Base-by-base conservation (phyloP, 352 stramenopile species). In the Globisporangium irregulare region DNA sequence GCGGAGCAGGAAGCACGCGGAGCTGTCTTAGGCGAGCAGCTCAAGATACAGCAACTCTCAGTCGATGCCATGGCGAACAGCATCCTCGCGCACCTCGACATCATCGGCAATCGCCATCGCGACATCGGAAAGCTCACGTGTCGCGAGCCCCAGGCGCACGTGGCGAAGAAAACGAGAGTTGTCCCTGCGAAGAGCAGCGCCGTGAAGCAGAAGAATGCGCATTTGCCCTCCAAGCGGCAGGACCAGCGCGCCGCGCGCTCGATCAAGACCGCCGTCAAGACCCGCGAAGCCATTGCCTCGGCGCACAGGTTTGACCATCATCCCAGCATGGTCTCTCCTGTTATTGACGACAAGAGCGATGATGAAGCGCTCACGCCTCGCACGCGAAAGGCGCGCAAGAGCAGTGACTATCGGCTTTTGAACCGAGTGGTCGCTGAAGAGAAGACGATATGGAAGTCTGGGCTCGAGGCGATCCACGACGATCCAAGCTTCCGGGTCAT, bases 51-150 rank as follows among this genome's bases (percentile, higher is more conserved):
- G 8, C 7, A 32, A 10, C 67, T 71, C 10, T 64, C 53, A 1
- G 38, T 69, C 0, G 82, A 88, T 22, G 69, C 53, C 3, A 78
- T 90, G 59, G 81, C 77, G 5, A 79, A 76, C 51, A 77, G 74
- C 25, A 77, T 92, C 41, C 67, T 89, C n/a, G 55, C 70, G 3
- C 73, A 88, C 36, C 67, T 92, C 43, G 84, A 80, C 38, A 89
- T 92, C 51, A 78, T 84, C n/a, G 84, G 84, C 24, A 90, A 90
- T 69, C 80, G 78, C 41, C 79, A 92, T 29, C 72, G 84, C 62
- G 81, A 87, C 55, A 73, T 89, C n/a, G 81, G 84, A 0, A 83
- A 84, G 15, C 71, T 92, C 12, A 68, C 77, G 7, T 89, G 78
- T 66, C 72, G 80, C 8, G 80, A 88, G 32, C 84, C 81, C 0